phyloP scores from a whole-genome alignment of 768 basidiomycete genomes.

The Suillus tomentosus region DNA sequence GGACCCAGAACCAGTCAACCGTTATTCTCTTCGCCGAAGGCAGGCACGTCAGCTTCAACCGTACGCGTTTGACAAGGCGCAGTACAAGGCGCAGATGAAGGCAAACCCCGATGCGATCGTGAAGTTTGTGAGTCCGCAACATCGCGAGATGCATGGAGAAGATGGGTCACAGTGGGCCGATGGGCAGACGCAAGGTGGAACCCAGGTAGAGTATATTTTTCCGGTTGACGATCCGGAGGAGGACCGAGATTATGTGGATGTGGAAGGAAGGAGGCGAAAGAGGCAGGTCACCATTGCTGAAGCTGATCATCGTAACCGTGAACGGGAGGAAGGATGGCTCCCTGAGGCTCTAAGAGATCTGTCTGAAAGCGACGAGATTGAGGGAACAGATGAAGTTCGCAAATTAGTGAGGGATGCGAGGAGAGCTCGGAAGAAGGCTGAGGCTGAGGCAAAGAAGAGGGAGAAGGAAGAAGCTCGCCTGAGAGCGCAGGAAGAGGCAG shows the following conservation, averaged over 20 bases:
- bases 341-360: slow-evolving; percentile 40
- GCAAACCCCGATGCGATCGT: slow-evolving; percentile 70
- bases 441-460: slow-evolving; percentile 22
- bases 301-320: slow-evolving; percentile 7
- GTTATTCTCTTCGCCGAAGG: slow-evolving; percentile 61
- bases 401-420: slow-evolving; percentile 37
- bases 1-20: slow-evolving; percentile 24
- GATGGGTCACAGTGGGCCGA: slow-evolving; percentile 31
- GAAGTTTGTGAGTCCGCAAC: slow-evolving; percentile 43
- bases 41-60: slow-evolving; percentile 60
- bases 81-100: slow-evolving; percentile 54
- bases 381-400: slow-evolving; percentile 29
- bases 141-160: slow-evolving; percentile 24
- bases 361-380: slow-evolving; percentile 46
- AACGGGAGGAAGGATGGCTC: slow-evolving; percentile 25
- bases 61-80: slow-evolving; percentile 54
- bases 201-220: slow-evolving; percentile 32
- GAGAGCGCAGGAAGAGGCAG: slow-evolving; percentile 13
- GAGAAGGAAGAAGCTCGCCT: slow-evolving; percentile 18
- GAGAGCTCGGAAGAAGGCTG: slow-evolving; percentile 29
- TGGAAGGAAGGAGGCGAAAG: slow-evolving; percentile 16
- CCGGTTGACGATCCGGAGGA: slow-evolving; percentile 23
- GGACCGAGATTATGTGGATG: slow-evolving; percentile 30
- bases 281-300: slow-evolving; percentile 11
- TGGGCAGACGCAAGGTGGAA: slow-evolving; percentile 20